Evolutionary conservation across 805 yeast species (phyloP).

Genomic region (Kuraishia floccosa): DNA sequence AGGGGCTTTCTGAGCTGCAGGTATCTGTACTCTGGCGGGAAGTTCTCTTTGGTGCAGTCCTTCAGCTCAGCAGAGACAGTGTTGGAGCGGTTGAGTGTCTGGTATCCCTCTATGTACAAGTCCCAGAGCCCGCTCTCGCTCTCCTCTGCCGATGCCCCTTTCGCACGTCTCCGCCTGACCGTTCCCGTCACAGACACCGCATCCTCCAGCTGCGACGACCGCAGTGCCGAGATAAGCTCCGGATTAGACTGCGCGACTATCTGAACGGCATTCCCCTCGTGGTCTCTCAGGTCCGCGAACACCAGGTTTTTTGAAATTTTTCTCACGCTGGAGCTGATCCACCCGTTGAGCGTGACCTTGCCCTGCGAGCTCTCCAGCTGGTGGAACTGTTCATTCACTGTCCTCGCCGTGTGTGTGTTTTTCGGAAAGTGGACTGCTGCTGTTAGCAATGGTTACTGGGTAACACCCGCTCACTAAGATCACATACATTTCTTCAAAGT

Average conservation of each 20-base stretch:
- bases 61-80: conserved; percentile 55
- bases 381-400: background rate
- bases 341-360: conserved; percentile 58
- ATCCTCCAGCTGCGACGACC: conserved; percentile 58
- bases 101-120: conserved; percentile 36
- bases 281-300: conserved; percentile 71
- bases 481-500: too few relatives aligned
- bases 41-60: conserved; percentile 36
- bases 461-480: too few relatives aligned
- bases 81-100: conserved; percentile 46
- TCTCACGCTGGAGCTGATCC: conserved; percentile 71
- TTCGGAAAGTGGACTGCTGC: conserved; percentile 1
- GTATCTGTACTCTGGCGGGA: conserved; percentile 75
- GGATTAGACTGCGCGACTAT: conserved; percentile 29
- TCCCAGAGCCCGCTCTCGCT: conserved; percentile 35
- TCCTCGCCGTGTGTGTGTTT: conserved; percentile 1
- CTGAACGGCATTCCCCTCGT: conserved; percentile 57
- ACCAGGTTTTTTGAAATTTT: conserved; percentile 50
- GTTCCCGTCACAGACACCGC: conserved; percentile 57
- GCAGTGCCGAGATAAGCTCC: conserved; percentile 24
- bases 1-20: conserved; percentile 59
- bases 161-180: conserved; percentile 19
- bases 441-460: too few relatives aligned
- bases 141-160: conserved; percentile 8
- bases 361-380: conserved; percentile 1